phyloP scores from a whole-genome alignment of 1,139 yeast genomes.

The Kazachstania sp. region DNA sequence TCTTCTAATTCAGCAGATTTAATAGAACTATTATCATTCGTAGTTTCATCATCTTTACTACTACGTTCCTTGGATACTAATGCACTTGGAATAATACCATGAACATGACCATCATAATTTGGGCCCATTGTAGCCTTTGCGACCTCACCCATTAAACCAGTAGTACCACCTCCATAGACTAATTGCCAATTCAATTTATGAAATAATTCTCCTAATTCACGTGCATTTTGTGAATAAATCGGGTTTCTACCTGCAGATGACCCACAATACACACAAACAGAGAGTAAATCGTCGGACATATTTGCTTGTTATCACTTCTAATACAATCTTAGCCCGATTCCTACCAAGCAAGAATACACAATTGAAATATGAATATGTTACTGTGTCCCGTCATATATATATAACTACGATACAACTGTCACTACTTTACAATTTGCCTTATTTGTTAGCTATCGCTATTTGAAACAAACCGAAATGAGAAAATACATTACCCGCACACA shows the following conservation, averaged over 20 bases:
- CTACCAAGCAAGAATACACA: too few relatives aligned
- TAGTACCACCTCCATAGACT: conserved; percentile 88
- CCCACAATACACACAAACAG: conserved; percentile 81
- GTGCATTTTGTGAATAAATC: conserved; percentile 46
- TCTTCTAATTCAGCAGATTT: conserved; percentile 7
- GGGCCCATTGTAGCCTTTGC: conserved; percentile 58
- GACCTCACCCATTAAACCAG: conserved; percentile 75
- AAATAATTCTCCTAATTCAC: conserved; percentile 48
- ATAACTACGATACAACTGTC: too few relatives aligned
- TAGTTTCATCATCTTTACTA: conserved; percentile 23
- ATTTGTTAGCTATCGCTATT: too few relatives aligned
- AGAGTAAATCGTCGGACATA: conserved; percentile 20
- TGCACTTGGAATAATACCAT: conserved; percentile 81
- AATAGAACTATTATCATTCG: conserved; percentile 1
- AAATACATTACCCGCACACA: not conserved
- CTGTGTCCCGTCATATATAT: too few relatives aligned
- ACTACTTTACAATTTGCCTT: too few relatives aligned
- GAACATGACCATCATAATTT: conserved; percentile 61
- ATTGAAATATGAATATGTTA: too few relatives aligned
- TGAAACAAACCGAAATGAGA: not conserved
- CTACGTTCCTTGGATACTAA: conserved; percentile 63
- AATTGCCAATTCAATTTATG: conserved; percentile 61
- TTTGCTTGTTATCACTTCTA: not conserved
- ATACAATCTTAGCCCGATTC: too few relatives aligned
- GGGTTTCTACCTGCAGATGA: conserved; percentile 62